Evolutionary conservation across 129 eudicot species (phyloP).

Genomic region (Pseudognaphalium luteoalbum): DNA sequence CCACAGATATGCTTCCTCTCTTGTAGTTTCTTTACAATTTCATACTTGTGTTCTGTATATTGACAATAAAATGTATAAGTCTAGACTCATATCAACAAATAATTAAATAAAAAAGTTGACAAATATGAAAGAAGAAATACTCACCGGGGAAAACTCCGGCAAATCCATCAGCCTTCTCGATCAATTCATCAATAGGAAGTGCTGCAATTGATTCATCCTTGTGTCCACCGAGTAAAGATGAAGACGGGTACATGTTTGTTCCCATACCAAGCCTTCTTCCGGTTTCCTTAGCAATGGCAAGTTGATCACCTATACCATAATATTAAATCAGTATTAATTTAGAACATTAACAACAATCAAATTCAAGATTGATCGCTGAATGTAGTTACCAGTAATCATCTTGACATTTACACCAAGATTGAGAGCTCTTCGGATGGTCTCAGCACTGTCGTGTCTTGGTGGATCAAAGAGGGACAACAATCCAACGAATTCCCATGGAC

Average conservation of each 20-base stretch:
- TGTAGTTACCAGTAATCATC: conserved; percentile 65
- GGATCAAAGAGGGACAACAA: conserved; percentile 72
- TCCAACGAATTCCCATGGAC: conserved; percentile 72
- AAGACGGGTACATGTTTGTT: conserved; percentile 68
- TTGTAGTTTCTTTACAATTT: conserved; percentile 73
- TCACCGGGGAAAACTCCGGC: conserved; percentile 76
- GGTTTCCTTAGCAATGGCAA: conserved; percentile 72
- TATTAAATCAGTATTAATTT: background rate
- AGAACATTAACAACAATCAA: background rate
- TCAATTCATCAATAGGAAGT: conserved; percentile 62
- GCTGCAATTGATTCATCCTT: conserved; percentile 60
- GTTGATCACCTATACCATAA: conserved; percentile 56
- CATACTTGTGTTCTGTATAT: conserved; percentile 71
- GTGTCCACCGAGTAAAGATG: conserved; percentile 62
- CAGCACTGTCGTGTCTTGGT: conserved; percentile 74
- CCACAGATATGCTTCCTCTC: conserved; percentile 80
- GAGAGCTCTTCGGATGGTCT: conserved; percentile 68
- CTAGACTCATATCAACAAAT: background rate
- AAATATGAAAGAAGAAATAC: background rate
- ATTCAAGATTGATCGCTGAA: background rate
- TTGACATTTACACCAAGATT: conserved; percentile 79
- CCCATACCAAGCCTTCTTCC: conserved; percentile 79
- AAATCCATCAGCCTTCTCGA: conserved; percentile 76
- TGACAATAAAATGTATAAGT: background rate
- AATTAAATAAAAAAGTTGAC: background rate